Conservation (phyloP, 2,329 filamentous ascomycete species). For the Graphiopsis chlorocephala region DNA sequence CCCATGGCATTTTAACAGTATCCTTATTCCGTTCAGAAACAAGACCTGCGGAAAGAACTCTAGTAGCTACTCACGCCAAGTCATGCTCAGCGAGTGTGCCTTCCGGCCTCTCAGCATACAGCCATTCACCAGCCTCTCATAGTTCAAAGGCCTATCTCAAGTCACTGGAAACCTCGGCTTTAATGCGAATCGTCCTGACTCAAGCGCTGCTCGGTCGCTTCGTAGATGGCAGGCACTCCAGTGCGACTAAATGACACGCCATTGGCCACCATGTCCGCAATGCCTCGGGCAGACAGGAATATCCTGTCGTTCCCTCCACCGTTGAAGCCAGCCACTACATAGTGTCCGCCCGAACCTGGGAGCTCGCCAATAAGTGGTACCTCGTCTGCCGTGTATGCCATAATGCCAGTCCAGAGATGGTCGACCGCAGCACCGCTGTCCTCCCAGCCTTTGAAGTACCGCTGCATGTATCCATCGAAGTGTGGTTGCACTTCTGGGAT, state of each 20-base stretch:
- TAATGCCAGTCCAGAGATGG: slow-evolving; percentile 42
- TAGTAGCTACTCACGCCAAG: too few species aligned
- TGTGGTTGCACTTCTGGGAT: slow-evolving; percentile 45
- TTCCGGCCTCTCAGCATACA: too few species aligned
- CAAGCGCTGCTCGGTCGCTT: background rate
- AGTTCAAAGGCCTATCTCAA: too few species aligned
- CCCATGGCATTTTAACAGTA: too few species aligned
- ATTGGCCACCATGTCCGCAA: background rate
- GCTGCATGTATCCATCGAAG: slow-evolving; percentile 51
- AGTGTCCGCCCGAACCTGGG: slow-evolving; percentile 43
- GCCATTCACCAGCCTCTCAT: too few species aligned
- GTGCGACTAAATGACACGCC: background rate
- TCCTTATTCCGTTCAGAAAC: too few species aligned
- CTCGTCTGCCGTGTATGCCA: slow-evolving; percentile 29
- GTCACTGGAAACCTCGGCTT: background rate
- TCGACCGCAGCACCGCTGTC: slow-evolving; percentile 38
- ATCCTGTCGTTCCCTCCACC: slow-evolving; percentile 49
- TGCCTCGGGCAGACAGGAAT: slow-evolving; percentile 26
- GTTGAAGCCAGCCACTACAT: slow-evolving; percentile 50
- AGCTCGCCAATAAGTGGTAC: slow-evolving; percentile 47
- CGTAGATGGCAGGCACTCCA: background rate
- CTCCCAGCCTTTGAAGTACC: slow-evolving; percentile 51
- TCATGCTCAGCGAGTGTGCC: too few species aligned
- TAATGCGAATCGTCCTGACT: background rate
- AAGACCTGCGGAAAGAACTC: too few species aligned